These are phyloP conservation scores for Russula foetens DNA, from an alignment of 768 basidiomycete species.

Conservation along the genomic window DNA sequence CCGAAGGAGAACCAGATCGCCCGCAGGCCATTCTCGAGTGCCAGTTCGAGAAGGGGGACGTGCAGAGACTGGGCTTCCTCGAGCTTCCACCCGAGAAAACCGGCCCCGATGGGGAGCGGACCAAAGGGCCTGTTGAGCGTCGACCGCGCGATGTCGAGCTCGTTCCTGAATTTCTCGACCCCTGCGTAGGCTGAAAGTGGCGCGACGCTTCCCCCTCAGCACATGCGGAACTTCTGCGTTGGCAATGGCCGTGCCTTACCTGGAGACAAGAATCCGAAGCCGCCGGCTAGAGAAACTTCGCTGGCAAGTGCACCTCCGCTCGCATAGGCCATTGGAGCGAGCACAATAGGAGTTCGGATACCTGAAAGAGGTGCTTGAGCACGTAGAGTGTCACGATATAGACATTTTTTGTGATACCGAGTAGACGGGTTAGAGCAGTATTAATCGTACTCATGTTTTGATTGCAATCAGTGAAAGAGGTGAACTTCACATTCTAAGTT, in stretches of 20 bases:
- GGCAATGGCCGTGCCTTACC: constrained; percentile 31
- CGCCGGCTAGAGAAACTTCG: constrained; percentile 57
- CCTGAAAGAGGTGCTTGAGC: constrained; percentile 28
- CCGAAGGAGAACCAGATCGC: constrained; percentile 78
- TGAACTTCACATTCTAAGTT: not conserved
- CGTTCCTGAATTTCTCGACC: constrained; percentile 36
- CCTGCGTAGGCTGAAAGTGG: constrained; percentile 38
- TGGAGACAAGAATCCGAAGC: constrained; percentile 67
- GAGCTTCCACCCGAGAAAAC: constrained; percentile 65
- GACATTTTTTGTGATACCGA: constrained; percentile 32
- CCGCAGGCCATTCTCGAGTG: constrained; percentile 47
- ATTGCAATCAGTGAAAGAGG: not conserved
- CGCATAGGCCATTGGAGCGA: constrained; percentile 65
- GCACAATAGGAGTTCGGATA: constrained; percentile 50
- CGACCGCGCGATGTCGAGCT: constrained; percentile 47
- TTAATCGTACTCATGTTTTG: constrained; percentile 27
- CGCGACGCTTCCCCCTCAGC: not conserved
- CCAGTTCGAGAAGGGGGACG: constrained; percentile 38
- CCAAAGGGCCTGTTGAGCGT: constrained; percentile 27
- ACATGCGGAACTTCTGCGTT: not conserved
- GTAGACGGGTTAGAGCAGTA: constrained; percentile 38
- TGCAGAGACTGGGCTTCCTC: constrained; percentile 37
- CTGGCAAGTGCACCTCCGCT: constrained; percentile 46
- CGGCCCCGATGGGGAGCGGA: constrained; percentile 57
- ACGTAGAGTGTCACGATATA: not conserved